Evolutionary conservation across 2,329 filamentous ascomycete species (phyloP).

Genomic region (Ophiosphaerella korrae): DNA sequence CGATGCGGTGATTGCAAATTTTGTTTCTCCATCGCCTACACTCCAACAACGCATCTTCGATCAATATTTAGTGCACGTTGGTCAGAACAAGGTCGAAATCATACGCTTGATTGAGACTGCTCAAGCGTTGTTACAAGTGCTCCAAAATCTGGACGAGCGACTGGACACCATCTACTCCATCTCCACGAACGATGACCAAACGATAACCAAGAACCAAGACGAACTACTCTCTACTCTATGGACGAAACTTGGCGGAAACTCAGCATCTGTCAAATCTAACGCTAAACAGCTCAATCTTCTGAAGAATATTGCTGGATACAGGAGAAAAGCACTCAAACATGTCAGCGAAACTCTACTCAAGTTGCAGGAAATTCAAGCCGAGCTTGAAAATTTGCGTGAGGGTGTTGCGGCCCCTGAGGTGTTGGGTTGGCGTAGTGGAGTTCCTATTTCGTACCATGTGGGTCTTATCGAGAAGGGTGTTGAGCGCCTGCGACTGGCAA

Average conservation of each 20-base stretch:
- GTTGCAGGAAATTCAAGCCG: slow-evolving; percentile 72
- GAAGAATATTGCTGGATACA: slow-evolving; percentile 67
- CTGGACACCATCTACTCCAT: slow-evolving; percentile 73
- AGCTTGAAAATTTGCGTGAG: slow-evolving; percentile 73
- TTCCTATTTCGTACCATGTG: slow-evolving; percentile 75
- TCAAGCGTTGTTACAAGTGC: slow-evolving; percentile 67
- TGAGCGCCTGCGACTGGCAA: slow-evolving; percentile 70
- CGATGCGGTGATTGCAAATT: slow-evolving; percentile 61
- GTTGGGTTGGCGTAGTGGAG: slow-evolving; percentile 56
- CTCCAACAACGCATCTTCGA: slow-evolving; percentile 64
- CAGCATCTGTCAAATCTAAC: slow-evolving; percentile 63
- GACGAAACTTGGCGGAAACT: slow-evolving; percentile 75
- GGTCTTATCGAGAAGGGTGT: slow-evolving; percentile 75
- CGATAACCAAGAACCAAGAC: slow-evolving; percentile 63
- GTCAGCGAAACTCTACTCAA: slow-evolving; percentile 73
- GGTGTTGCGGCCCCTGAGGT: slow-evolving; percentile 70
- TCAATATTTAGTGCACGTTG: slow-evolving; percentile 76
- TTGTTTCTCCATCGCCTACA: slow-evolving; percentile 47
- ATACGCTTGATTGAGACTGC: slow-evolving; percentile 70
- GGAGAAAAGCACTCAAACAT: slow-evolving; percentile 68
- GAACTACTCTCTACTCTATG: slow-evolving; percentile 73
- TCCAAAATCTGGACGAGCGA: slow-evolving; percentile 71
- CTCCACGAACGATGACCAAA: slow-evolving; percentile 66
- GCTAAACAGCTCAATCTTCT: slow-evolving; percentile 69
- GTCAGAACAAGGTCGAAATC: slow-evolving; percentile 72